Evolutionary conservation across 2,329 filamentous ascomycete genomes (phyloP), one percentile per base, ranked within the genome.

Genomic region (Parastagonospora nodorum): DNA sequence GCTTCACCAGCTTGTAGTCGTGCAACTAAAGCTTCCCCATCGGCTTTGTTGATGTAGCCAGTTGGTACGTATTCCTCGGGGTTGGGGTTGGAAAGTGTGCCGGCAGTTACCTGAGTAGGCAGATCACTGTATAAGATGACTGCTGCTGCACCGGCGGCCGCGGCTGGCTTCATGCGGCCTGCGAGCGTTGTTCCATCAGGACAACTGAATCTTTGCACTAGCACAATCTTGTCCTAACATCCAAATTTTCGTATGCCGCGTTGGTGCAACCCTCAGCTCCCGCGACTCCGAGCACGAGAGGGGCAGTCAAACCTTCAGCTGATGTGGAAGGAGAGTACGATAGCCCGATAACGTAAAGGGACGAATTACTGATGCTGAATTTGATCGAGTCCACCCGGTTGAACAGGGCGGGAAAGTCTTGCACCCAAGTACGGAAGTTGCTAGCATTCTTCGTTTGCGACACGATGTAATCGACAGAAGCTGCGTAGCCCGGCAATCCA

Each of bases 401-500:
- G 66, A 77, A 80, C 0, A 77, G 65, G 2, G 78, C 78, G 0
- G 77, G 73, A 53, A 82, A 82, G 46, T 80, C 75, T 44, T 81
- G 79, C 35, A 75, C 77, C 76, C 78, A 82, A 19, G 69, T 71
- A n/a, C 51, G 59, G 54, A 67, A 69, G 47, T 67, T 63, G 24
- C 61, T 63, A 9, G 75, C 71, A n/a, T 76, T 74, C 28, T 74
- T 74, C 7, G 80, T 72, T 29, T 79, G 78, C 45, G 79, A 78
- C 5, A 83, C 73, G 49, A 86, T 72, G 61, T 81, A 86, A 58
- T 86, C 81, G 14, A 82, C 69, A 0, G 83, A 85, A 1, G 82
- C 83, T 43, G 78, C 77, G 74, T 80, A 86, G 11, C 84, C 84
- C 1, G 82, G 81, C 8, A 81, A 72, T 11, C 84, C 84, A 50